Evolutionary conservation across 768 basidiomycete species (phyloP).

Genomic region (Boletellus ananas): DNA sequence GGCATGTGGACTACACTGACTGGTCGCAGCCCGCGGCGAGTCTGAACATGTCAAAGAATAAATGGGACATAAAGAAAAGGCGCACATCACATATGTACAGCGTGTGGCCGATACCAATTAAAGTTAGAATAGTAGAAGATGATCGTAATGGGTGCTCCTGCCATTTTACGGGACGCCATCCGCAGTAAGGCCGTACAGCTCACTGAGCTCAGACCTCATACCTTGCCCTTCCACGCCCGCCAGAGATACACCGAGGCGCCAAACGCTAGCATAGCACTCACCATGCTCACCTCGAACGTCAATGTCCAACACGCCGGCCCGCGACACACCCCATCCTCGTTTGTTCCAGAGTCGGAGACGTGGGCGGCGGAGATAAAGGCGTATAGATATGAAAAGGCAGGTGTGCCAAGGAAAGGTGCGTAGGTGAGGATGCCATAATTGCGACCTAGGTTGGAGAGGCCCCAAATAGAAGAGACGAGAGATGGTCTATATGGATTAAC

Average conservation of each 20-base stretch:
- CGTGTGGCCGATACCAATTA: too few species aligned
- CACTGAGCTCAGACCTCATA: slow-evolving; percentile 34
- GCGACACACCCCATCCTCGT: slow-evolving; percentile 38
- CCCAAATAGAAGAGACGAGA: slow-evolving; percentile 70
- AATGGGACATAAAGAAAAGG: too few species aligned
- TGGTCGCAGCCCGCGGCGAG: too few species aligned
- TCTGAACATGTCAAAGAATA: too few species aligned
- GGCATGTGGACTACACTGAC: too few species aligned
- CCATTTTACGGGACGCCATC: background rate
- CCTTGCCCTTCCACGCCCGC: slow-evolving; percentile 56
- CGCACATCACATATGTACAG: too few species aligned
- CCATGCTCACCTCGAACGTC: slow-evolving; percentile 57
- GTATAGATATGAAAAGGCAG: slow-evolving; percentile 75
- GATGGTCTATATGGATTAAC: slow-evolving; percentile 42
- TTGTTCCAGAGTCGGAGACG: slow-evolving; percentile 28
- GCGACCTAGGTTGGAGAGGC: slow-evolving; percentile 61
- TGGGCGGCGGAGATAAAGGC: slow-evolving; percentile 61
- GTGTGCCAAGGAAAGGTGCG: slow-evolving; percentile 72
- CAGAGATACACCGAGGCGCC: slow-evolving; percentile 49
- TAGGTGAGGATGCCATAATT: slow-evolving; percentile 77
- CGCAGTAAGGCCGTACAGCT: background rate
- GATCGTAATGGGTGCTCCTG: too few species aligned
- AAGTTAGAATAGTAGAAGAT: too few species aligned
- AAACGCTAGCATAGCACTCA: slow-evolving; percentile 43
- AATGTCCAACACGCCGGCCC: slow-evolving; percentile 61